Evolutionary conservation across 2,329 filamentous ascomycete genomes (phyloP), one percentile per base, ranked within the genome.

Genomic region (Onygenales sp.): DNA sequence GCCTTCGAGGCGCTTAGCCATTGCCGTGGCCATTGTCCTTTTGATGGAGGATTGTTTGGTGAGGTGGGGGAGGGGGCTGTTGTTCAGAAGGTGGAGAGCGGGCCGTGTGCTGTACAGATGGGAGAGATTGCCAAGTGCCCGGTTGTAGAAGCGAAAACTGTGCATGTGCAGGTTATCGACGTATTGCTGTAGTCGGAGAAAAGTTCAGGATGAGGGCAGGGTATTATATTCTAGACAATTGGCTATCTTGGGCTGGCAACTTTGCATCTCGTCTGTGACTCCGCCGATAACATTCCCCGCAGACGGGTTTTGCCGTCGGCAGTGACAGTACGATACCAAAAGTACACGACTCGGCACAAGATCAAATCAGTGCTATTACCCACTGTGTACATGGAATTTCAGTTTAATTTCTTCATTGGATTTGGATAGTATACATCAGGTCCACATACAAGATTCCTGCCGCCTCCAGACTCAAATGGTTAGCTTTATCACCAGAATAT

Each of bases 1-100:
- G 80, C 90, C 90, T 64, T 86, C 80, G 56, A 98, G 87, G 75
- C 92, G 90, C 70, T 89, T 86, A 58, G 79, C 79, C 73, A 87
- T 83, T 65, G 86, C 83, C 41, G 88, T 81, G 27, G 79, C 72
- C 82, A 85, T 86, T 54, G 70, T 79, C 63, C 77, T 68, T 64
- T 57, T 61, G 17, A 63, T 41, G 47, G 58, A 60, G 54, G 57
- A 50, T 21, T 59, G 56, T 43, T 64, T 59, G 41, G 56, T n/a
- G 35, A 57, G 43, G 13, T 27, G 35, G 36, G 35, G 50, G 8
- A 39, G 32, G 32, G 35, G 43, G 33, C 5, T 32, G 52, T 7
- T 41, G 31, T 39, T 32, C 9, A 31, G 46, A 38, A 51, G 42
- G 52, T 45, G 41, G 13, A 11, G 31, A 38, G 41, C 7, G 43